Evolutionary conservation across 1,284 basidiomycete species (phyloP), one percentile per base, ranked within the genome.

Genomic region (Ceratobasidium theobromae): DNA sequence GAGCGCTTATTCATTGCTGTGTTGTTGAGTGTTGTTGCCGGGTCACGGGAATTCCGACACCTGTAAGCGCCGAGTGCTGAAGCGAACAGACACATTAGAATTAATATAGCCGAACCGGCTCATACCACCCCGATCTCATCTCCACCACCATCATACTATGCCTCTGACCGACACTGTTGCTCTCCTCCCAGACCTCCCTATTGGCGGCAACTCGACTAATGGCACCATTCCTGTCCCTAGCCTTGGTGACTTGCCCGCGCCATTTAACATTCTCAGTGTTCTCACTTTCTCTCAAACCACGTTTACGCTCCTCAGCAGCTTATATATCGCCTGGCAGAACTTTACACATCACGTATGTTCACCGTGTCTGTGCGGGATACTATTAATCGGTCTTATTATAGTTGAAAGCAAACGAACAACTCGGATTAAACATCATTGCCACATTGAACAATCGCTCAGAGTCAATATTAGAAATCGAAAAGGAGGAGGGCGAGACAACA

Each of bases 301-400:
- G 32, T 53, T 65, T 53, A 65, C 62, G 28, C 28, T 65, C 16
- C 35, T 65, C 16, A 65, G 62, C 30, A 65, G 51, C 18, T 30
- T 53, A 23, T 65, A 65, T 28, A 65, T 65, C 8, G 62, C 62
- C 14, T 65, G 62, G 62, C 62, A 65, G 25, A 65, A 53, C 18
- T 32, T 65, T 2, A 65, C 62, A 14, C 38, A 40, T 2, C 51
- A 46, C 41, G 62, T 54, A 21, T 9, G 49, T 65, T 21, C 11
- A 33, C 35, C 16, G 5, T 16, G 21, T 16, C 40, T n/a, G 16
- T 16, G 5, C 14, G 16, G 40, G 16, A 43, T 5, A n/a, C 21
- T 43, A n/a, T 43, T n/a, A n/a, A n/a, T 43, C 40, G 8, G 8
- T 5, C 16, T 4, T 43, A n/a, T 18, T 43, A 43, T 8, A 65